These are phyloP conservation scores for Aristolochia fimbriata DNA, from an alignment of 164 flowering plant species.

Conservation along the genomic window DNA sequence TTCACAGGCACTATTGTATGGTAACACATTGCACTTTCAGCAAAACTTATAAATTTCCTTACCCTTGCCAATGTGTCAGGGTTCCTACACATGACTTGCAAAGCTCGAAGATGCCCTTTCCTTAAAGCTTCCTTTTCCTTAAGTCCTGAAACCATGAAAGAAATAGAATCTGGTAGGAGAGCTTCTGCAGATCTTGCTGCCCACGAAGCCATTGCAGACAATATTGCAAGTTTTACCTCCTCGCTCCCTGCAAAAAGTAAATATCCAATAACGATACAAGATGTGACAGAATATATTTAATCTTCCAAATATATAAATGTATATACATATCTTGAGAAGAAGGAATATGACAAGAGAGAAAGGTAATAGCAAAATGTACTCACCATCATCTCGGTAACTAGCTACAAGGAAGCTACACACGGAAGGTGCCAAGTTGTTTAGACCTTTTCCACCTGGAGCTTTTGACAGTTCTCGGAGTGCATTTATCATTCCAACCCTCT, in stretches of 20 bases:
- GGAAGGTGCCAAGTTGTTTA: conserved; percentile 37
- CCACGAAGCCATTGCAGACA: conserved; percentile 73
- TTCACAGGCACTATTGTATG: not conserved
- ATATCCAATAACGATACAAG: not conserved
- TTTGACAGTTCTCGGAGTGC: conserved; percentile 66
- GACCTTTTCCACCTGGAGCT: conserved; percentile 70
- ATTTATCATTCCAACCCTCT: conserved; percentile 84
- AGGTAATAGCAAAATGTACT: not conserved
- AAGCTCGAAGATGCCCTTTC: conserved; percentile 84
- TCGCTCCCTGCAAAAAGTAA: conserved; percentile 63
- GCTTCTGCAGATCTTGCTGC: conserved; percentile 53
- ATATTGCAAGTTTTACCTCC: conserved; percentile 75
- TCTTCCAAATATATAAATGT: too few relatives aligned
- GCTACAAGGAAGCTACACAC: conserved; percentile 57
- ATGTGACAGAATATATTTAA: too few relatives aligned
- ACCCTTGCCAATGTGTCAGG: conserved; percentile 54
- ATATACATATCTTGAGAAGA: too few relatives aligned
- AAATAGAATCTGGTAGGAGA: conserved; percentile 43
- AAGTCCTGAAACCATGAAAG: conserved; percentile 67
- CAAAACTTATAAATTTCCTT: conserved; percentile 3
- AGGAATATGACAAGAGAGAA: not conserved
- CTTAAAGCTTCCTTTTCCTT: conserved; percentile 90
- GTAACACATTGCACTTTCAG: not conserved
- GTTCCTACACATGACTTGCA: conserved; percentile 51
- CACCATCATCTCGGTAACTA: conserved; percentile 91